phyloP scores from a whole-genome alignment of 2,329 filamentous ascomycete genomes.

The Huntiella moniliformis region DNA sequence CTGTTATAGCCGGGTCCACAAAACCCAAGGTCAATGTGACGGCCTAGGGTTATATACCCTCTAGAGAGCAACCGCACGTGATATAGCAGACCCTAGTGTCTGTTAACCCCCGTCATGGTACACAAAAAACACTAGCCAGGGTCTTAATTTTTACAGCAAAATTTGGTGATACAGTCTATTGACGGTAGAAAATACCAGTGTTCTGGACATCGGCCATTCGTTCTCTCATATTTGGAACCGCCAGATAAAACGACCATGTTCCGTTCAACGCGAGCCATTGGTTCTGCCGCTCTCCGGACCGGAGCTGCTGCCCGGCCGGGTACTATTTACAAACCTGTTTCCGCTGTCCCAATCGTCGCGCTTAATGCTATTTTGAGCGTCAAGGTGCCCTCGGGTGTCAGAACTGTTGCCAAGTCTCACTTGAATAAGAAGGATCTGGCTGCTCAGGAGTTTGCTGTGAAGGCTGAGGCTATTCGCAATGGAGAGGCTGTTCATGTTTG shows the following conservation, averaged over 20 bases:
- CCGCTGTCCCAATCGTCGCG: background rate
- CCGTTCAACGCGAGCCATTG: slow-evolving; percentile 7
- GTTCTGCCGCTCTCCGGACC: background rate
- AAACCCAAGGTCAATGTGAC: too few relatives aligned
- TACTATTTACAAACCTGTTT: background rate
- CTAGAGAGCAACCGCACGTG: too few relatives aligned
- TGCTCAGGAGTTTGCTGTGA: slow-evolving; percentile 27
- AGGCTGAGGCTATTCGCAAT: slow-evolving; percentile 27
- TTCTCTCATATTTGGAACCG: background rate
- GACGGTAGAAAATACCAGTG: too few relatives aligned
- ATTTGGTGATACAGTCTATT: too few relatives aligned
- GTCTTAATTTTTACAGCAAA: too few relatives aligned
- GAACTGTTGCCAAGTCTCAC: slow-evolving; percentile 24
- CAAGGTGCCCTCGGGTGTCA: slow-evolving; percentile 12
- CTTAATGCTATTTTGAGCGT: background rate
- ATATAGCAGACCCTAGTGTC: too few relatives aligned
- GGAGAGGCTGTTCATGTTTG: slow-evolving; percentile 37
- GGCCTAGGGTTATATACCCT: too few relatives aligned
- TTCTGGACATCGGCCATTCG: too few relatives aligned
- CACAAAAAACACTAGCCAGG: too few relatives aligned
- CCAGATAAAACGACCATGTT: slow-evolving; percentile 3
- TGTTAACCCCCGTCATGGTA: too few relatives aligned
- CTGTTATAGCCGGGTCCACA: too few relatives aligned
- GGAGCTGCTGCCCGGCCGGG: slow-evolving; percentile 3
- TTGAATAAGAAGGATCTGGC: slow-evolving; percentile 26